Evolutionary conservation across 306 rosid genomes (phyloP).

Genomic region (Lagenaria siceraria): DNA sequence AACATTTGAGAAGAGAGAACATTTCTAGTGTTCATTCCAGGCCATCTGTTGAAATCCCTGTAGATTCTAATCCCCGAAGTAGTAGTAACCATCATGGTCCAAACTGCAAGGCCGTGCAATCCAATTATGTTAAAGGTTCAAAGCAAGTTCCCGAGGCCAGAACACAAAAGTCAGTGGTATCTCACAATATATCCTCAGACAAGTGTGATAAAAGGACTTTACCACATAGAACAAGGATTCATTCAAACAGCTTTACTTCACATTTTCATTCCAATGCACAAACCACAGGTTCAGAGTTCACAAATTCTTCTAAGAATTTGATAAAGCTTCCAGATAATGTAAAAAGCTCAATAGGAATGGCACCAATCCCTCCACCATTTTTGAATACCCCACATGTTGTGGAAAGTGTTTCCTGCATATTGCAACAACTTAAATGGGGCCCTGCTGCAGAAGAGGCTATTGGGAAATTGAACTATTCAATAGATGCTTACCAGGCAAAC

Average conservation of each 20-base stretch:
- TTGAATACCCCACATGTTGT: conserved; percentile 30
- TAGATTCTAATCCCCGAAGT: conserved; percentile 24
- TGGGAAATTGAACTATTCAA: conserved; percentile 33
- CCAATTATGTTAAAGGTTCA: conserved; percentile 27
- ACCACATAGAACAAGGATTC: conserved; percentile 39
- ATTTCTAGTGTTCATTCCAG: conserved; percentile 44
- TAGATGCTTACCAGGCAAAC: conserved; percentile 82
- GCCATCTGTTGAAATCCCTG: conserved; percentile 25
- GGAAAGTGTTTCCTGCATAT: conserved; percentile 43
- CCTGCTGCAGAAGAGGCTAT: conserved; percentile 67
- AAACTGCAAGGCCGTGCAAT: conserved; percentile 38
- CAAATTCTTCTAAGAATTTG: conserved; percentile 28
- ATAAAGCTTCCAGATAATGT: conserved; percentile 28
- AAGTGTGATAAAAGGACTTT: conserved; percentile 25
- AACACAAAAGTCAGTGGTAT: conserved; percentile 23
- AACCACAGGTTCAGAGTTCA: conserved; percentile 23
- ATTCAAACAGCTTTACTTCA: conserved; percentile 25
- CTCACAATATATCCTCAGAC: conserved; percentile 22
- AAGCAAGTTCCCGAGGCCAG: conserved; percentile 37
- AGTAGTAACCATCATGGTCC: conserved; percentile 28
- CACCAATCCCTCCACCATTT: conserved; percentile 25
- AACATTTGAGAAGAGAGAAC: conserved; percentile 43
- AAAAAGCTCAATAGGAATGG: conserved; percentile 30
- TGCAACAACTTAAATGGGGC: conserved; percentile 59
- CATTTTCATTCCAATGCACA: conserved; percentile 31